Conservation (phyloP, 441 rosid genomes). For the Theobroma grandiflorum region DNA sequence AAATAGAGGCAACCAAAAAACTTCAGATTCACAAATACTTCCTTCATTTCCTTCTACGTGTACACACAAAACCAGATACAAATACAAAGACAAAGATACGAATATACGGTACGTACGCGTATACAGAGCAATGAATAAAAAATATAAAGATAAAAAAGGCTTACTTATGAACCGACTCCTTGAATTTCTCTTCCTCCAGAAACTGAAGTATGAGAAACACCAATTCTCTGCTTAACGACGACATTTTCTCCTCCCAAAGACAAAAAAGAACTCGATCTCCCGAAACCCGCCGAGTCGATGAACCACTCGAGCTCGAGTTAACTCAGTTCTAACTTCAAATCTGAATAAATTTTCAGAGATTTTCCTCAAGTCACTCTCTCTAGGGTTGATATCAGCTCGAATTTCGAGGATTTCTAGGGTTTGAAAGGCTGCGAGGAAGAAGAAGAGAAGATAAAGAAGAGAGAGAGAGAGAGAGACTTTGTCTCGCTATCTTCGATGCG, state of each 20-base stretch:
- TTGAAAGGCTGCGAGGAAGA: constrained; percentile 59
- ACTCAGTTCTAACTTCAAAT: constrained; percentile 18
- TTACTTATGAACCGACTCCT: constrained; percentile 88
- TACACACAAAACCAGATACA: not conserved
- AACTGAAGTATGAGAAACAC: constrained; percentile 95
- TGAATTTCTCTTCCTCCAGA: constrained; percentile 91
- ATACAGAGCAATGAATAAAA: not conserved
- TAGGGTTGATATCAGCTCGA: constrained; percentile 32
- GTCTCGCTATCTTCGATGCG: constrained; percentile 92
- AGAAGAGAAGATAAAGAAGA: constrained; percentile 43
- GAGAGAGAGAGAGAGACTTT: constrained; percentile 52
- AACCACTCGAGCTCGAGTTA: constrained; percentile 12
- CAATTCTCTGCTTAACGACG: constrained; percentile 86
- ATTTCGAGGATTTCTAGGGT: constrained; percentile 74
- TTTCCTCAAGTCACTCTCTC: constrained; percentile 9
- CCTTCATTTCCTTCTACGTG: constrained; percentile 3
- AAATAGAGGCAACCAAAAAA: not conserved
- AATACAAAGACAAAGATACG: constrained; percentile 3
- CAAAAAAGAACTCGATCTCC: constrained; percentile 13
- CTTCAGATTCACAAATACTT: constrained; percentile 20
- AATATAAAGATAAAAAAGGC: not conserved
- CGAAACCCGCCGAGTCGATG: constrained; percentile 2
- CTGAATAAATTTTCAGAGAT: not conserved
- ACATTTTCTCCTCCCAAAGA: constrained; percentile 42
- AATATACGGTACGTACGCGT: not conserved